These are phyloP conservation scores for Xylaria digitata DNA, from an alignment of 2,329 filamentous ascomycete genomes.

Conservation along the genomic window DNA sequence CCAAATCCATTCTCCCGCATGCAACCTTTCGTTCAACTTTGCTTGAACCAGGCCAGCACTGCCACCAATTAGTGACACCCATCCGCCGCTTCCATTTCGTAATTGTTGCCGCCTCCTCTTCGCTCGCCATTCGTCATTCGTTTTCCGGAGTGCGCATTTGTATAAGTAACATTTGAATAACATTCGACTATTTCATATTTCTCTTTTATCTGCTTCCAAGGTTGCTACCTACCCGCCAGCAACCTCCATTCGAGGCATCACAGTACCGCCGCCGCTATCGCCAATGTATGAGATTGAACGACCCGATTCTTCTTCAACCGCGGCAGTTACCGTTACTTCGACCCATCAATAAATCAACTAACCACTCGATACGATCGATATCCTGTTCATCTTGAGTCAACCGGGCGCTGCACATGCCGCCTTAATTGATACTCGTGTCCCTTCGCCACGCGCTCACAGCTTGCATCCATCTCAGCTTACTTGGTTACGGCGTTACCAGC, in stretches of 20 bases:
- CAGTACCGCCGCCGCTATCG: constrained; percentile 9
- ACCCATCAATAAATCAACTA: constrained; percentile 22
- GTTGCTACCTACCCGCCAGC: too few relatives aligned
- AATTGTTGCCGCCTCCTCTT: constrained; percentile 19
- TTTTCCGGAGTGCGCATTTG: constrained; percentile 39
- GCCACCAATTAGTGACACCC: constrained; percentile 32
- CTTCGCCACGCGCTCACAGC: constrained; percentile 20
- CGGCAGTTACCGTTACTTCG: constrained; percentile 13
- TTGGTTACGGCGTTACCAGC: constrained; percentile 8
- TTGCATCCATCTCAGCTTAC: constrained; percentile 2
- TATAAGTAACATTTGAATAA: constrained; percentile 12
- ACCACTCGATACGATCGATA: constrained; percentile 20
- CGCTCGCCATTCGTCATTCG: constrained; percentile 44
- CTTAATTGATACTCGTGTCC: constrained; percentile 36
- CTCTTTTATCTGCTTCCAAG: neutral
- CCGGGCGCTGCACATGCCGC: constrained; percentile 45
- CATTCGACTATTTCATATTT: constrained; percentile 17
- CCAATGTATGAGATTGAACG: constrained; percentile 29
- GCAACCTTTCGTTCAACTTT: constrained; percentile 30
- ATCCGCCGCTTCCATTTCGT: constrained; percentile 34
- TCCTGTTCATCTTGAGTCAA: constrained; percentile 15
- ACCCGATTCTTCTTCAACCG: constrained; percentile 13
- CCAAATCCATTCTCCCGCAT: constrained; percentile 20
- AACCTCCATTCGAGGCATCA: constrained; percentile 6
- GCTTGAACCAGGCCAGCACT: constrained; percentile 35